A percentile compares a stretch with the other conserved stretches of the same genome.
Conservation (phyloP, 495 filamentous ascomycete genomes). For the Penicillium manginii region DNA sequence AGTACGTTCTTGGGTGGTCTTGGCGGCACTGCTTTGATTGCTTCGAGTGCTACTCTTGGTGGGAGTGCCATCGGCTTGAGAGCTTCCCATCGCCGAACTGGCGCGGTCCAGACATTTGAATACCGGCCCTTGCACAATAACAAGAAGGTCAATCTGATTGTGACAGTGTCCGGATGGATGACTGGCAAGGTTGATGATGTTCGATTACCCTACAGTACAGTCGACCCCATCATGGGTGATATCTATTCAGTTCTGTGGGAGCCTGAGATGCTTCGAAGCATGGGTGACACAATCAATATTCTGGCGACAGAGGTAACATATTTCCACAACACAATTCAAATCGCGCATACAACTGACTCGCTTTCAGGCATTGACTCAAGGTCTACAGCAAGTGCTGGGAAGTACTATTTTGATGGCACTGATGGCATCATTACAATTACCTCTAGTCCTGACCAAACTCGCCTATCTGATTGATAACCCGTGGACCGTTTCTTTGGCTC, state of each 20-base stretch:
- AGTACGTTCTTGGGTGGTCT: conserved; percentile 87
- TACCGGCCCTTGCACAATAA: conserved; percentile 97
- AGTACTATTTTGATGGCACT: conserved; percentile 84
- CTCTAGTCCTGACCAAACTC: conserved; percentile 90
- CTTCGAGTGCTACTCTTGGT: conserved; percentile 82
- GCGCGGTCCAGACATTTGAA: conserved; percentile 93
- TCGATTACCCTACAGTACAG: conserved; percentile 89
- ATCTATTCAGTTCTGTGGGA: conserved; percentile 98
- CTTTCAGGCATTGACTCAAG: conserved; percentile 84
- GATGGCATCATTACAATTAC: conserved; percentile 93
- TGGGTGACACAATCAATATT: conserved; percentile 98
- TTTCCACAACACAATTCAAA: neutral
- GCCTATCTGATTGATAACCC: conserved; percentile 98
- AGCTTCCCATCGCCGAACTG: conserved; percentile 84
- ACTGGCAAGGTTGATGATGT: conserved; percentile 97
- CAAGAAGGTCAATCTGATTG: conserved; percentile 93
- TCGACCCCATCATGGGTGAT: conserved; percentile 98
- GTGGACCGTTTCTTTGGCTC: conserved; percentile 91
- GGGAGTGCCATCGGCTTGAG: conserved; percentile 83
- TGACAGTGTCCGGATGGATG: conserved; percentile 98
- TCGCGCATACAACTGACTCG: conserved; percentile 15
- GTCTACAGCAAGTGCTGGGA: conserved; percentile 92
- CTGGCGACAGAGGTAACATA: conserved; percentile 86
- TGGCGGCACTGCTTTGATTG: conserved; percentile 92
- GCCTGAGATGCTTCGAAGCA: conserved; percentile 94